Evolutionary conservation across 108 stramenopile genomes (phyloP).

Genomic region (Pseudonitzschia pungens): DNA sequence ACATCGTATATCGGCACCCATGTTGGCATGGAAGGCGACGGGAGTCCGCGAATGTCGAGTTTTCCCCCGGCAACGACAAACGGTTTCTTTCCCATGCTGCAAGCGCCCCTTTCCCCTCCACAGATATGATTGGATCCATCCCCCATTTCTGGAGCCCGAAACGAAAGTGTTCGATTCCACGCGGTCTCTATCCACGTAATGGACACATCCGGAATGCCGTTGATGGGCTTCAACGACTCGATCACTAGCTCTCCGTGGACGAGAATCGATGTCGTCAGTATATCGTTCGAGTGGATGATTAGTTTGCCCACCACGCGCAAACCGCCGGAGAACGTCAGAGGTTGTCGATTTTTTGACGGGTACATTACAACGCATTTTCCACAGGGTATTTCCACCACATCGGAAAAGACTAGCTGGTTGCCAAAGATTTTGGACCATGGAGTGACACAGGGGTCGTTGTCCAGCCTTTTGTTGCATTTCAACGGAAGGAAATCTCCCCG

Average conservation of each 20-base stretch:
- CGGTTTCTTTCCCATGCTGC: slow-evolving; percentile 55
- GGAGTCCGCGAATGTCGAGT: slow-evolving; percentile 44
- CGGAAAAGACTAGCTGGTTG: slow-evolving; percentile 1
- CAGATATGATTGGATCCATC: slow-evolving; percentile 7
- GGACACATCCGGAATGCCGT: slow-evolving; percentile 42
- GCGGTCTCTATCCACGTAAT: slow-evolving; percentile 46
- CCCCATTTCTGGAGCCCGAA: slow-evolving; percentile 26
- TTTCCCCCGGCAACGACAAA: slow-evolving; percentile 69
- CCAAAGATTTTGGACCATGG: slow-evolving; percentile 22
- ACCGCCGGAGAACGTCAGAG: slow-evolving; percentile 26
- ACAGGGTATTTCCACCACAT: slow-evolving; percentile 34
- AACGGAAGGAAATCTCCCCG: slow-evolving; percentile 4
- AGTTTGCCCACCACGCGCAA: slow-evolving; percentile 59
- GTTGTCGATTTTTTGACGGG: neutral
- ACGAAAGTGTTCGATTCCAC: slow-evolving; percentile 26
- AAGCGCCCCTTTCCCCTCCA: slow-evolving; percentile 28
- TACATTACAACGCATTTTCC: slow-evolving; percentile 37
- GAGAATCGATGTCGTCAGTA: slow-evolving; percentile 55
- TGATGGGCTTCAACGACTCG: slow-evolving; percentile 39
- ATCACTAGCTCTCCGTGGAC: slow-evolving; percentile 74
- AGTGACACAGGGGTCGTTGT: slow-evolving; percentile 16
- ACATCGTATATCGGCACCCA: slow-evolving; percentile 41
- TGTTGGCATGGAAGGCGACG: slow-evolving; percentile 25
- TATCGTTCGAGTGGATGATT: slow-evolving; percentile 44
- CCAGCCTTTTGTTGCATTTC: slow-evolving; percentile 19